Evolutionary conservation across 495 filamentous ascomycete genomes (phyloP), one percentile per base, ranked within the genome.

Genomic region (Poronia punctata): DNA sequence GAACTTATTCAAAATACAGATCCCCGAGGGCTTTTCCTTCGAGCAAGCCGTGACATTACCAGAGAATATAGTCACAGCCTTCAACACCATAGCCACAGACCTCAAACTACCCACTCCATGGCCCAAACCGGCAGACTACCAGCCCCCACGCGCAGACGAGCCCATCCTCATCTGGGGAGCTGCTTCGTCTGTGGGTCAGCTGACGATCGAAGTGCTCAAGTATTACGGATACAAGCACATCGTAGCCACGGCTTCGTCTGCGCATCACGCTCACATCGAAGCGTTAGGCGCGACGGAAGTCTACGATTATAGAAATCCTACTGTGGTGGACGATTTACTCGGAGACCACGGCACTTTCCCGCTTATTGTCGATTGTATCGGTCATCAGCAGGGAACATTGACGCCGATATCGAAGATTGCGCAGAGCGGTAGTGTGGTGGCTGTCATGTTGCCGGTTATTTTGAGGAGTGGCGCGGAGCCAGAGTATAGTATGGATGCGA

Each of bases 161-260:
- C 41, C 52, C 1, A 64, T 79, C 21, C 45, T 78, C 20, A 60
- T 79, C 26, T 78, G 74, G 72, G 75, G 75, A 7, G 75, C 67
- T 1, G 56, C 65, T 4, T 71, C 67, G 6, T 67, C 66, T 7
- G 72, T 75, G 7, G 74, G 75, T 4, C 56, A 67, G 28, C 70
- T 64, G 32, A 54, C 59, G 7, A 41, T 77, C 7, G 69, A 76
- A 41, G 66, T 76, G 18, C 54, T 76, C 1, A 53, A 53, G 25
- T 58, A 63, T 40, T 76, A 69, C 40, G 72, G 74, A 4, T 76
- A 74, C 34, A 46, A 42, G 21, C 62, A 70, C 34, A 29, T 77
- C 7, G 20, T 72, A 12, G 61, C 64, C n/a, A 72, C 74, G 0
- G 64, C 72, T 7, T 70, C 66, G 14, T 47, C 49, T 5, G 48